Evolutionary conservation across 148 eudicot species (phyloP).

Genomic region (Silene latifolia): DNA sequence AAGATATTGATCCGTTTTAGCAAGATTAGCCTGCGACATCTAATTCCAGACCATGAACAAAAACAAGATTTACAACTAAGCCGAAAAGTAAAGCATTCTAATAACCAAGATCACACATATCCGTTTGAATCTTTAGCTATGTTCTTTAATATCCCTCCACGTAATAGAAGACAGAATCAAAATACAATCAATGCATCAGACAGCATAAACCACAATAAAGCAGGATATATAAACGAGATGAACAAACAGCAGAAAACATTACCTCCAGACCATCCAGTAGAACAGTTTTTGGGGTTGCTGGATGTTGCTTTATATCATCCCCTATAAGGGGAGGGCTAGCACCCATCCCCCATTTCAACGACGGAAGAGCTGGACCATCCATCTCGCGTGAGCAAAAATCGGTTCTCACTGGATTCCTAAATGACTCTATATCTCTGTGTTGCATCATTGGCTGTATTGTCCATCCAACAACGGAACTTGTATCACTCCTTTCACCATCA

Average conservation of each 20-base stretch:
- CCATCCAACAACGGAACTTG: constrained; percentile 59
- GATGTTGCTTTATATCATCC: constrained; percentile 35
- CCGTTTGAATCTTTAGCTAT: too few relatives aligned
- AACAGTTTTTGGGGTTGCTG: constrained; percentile 54
- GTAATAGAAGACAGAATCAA: background rate
- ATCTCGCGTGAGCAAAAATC: constrained; percentile 49
- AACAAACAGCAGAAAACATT: constrained; percentile 22
- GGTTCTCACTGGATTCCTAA: constrained; percentile 40
- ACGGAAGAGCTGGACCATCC: constrained; percentile 85
- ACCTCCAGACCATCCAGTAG: constrained; percentile 62
- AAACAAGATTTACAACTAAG: too few relatives aligned
- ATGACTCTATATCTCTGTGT: constrained; percentile 39
- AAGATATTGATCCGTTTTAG: too few relatives aligned
- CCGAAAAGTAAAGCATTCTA: too few relatives aligned
- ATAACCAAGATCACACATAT: too few relatives aligned
- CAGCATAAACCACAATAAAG: background rate
- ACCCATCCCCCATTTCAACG: constrained; percentile 89
- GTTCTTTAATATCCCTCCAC: too few relatives aligned
- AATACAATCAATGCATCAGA: background rate
- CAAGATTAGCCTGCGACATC: too few relatives aligned
- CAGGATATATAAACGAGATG: background rate
- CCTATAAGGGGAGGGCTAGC: constrained; percentile 40
- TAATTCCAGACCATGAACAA: too few relatives aligned
- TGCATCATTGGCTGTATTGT: constrained; percentile 29
- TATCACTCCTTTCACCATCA: constrained; percentile 91